Evolutionary conservation across 305 asterid species (phyloP).

Genomic region (Solanum chacoense): DNA sequence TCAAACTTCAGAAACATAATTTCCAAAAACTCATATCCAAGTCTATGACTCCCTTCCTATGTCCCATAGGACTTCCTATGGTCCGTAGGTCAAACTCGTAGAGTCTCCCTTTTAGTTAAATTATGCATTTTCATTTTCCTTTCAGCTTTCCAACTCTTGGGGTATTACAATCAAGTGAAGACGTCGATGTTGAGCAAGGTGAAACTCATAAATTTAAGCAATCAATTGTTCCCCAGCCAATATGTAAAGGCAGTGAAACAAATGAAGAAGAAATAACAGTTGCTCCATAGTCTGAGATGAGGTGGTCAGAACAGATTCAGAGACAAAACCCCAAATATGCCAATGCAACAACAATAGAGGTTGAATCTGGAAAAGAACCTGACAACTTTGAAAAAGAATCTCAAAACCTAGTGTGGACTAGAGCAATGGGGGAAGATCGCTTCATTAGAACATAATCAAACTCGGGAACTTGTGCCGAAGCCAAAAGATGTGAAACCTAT

Average conservation of each 20-base stretch:
- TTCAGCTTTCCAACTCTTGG: not conserved
- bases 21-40: not conserved
- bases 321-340: no score
- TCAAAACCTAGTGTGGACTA: not conserved
- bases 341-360: not conserved
- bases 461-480: not conserved
- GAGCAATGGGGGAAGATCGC: not conserved
- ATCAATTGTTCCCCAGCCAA: not conserved
- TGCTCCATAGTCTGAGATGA: not conserved
- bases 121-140: not conserved
- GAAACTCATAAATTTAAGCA: not conserved
- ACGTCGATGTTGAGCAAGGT: not conserved
- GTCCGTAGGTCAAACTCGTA: not conserved
- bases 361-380: no score
- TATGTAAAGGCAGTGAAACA: not conserved
- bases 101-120: not conserved
- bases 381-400: not conserved
- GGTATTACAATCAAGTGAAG: not conserved
- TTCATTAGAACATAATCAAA: not conserved
- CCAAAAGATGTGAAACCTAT: not conserved
- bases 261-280: not conserved
- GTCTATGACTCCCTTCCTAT: not conserved
- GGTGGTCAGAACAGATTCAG: not conserved
- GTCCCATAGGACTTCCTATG: no score
- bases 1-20: not conserved